Evolutionary conservation across 176 grass and related monocot species (phyloP).

Genomic region (Olyra latifolia): DNA sequence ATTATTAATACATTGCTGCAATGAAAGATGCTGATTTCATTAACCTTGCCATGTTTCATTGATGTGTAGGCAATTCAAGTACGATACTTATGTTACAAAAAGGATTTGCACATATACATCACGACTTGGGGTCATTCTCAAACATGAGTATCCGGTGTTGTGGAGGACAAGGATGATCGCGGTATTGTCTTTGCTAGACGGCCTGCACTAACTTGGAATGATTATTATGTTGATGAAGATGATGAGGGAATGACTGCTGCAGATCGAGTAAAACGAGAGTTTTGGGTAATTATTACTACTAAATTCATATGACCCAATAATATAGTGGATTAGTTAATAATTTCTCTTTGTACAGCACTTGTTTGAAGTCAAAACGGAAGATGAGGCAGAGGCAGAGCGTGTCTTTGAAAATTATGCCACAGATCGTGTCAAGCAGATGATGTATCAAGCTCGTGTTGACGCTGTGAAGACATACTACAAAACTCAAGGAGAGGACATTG

Average conservation of each 20-base stretch:
- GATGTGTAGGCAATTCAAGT: background rate
- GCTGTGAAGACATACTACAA: background rate
- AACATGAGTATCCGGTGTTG: background rate
- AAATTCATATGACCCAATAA: background rate
- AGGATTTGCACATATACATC: background rate
- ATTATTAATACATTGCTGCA: too few species aligned
- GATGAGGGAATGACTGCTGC: background rate
- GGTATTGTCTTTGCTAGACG: too few species aligned
- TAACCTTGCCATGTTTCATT: background rate
- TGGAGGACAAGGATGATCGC: background rate
- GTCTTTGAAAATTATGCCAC: background rate
- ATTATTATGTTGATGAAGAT: background rate
- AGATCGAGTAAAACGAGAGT: background rate
- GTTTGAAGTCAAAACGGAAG: background rate
- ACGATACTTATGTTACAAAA: background rate
- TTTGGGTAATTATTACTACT: background rate
- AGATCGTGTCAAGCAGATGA: background rate
- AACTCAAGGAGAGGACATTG: background rate
- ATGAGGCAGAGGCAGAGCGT: background rate
- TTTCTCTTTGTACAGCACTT: background rate
- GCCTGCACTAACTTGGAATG: background rate
- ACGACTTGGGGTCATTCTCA: background rate
- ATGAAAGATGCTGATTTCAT: too few species aligned
- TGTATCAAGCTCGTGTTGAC: background rate
- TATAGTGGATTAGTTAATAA: background rate